Evolutionary conservation across 805 yeast species (phyloP), one percentile per base, ranked within the genome.

Genomic region (Wickerhamia fluorescens): DNA sequence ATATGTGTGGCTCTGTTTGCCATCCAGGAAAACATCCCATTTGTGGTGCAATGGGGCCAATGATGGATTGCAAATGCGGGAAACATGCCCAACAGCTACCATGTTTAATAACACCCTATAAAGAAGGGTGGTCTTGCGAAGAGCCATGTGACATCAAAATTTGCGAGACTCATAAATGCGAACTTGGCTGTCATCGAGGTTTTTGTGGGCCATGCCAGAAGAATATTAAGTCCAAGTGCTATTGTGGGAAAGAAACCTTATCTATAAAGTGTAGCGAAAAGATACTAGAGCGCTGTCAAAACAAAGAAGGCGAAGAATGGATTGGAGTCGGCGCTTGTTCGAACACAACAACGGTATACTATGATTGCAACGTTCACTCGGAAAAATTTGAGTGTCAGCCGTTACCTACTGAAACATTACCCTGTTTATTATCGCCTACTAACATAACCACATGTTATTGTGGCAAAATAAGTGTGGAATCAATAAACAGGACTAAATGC

Each of bases 11-110:
- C 1, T 56, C 75, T 4, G 66, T 69, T 10, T 87, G 96, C 49
- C 96, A 87, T 51, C 89, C 95, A 2, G 96, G 95, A 0, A 81
- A 87, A 1, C 96, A 88, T 53, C 75, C 85, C 1, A 62, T 61
- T 15, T 87, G 96, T 58, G 76, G 81, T 9, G 86, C 94, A 2
- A 55, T 80, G 49, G 86, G 89, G 0, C 89, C 94, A 0, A 53
- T 61, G 7, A 55, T 81, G 59, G 57, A 56, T 22, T 87, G 96
- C 53, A 61, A 64, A 16, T 87, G 96, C 61, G 96, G 96, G 2
- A 68, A 67, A 22, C 62, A 70, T 28, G 50, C 64, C 10, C 71
- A 69, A 30, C 92, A 83, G 45, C 56, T 74, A 45, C 88, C 80
- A n/a, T 85, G 84, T 61, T 67, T 71, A 19, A 59, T 76, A 36